phyloP scores from a whole-genome alignment of 345 rosid species.

The Linum trigynum region DNA sequence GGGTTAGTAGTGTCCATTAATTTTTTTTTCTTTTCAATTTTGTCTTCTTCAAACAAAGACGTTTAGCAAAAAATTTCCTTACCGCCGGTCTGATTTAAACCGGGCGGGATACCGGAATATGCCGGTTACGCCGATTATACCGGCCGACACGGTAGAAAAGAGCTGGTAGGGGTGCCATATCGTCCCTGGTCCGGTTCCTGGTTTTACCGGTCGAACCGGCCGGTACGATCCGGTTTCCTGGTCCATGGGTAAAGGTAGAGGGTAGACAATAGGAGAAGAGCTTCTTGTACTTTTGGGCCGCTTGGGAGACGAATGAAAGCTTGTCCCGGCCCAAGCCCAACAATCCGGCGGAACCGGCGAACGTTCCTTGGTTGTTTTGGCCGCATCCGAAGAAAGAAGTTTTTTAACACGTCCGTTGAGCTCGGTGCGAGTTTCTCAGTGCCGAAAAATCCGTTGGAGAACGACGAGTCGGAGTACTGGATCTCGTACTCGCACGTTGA shows the following conservation, averaged over 20 bases:
- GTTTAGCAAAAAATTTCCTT: no score
- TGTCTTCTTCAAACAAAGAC: no score
- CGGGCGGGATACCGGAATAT: no score
- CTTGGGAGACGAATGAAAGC: constrained; percentile 17
- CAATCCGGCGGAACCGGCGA: constrained; percentile 8
- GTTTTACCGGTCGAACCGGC: no score
- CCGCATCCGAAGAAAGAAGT: constrained; percentile 28
- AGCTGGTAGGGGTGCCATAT: no score
- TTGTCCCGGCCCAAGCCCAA: constrained; percentile 9
- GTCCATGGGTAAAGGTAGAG: constrained; percentile 14
- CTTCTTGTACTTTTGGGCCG: constrained; percentile 14
- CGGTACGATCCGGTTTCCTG: no score
- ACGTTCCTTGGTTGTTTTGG: constrained; percentile 13
- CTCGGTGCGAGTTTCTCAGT: constrained; percentile 15
- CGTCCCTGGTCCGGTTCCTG: no score
- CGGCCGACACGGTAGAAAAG: no score
- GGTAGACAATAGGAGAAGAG: constrained; percentile 30
- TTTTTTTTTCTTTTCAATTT: no score
- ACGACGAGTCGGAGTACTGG: constrained; percentile 14
- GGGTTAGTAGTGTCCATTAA: no score
- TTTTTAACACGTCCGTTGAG: constrained; percentile 3
- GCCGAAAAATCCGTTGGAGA: constrained; percentile 8
- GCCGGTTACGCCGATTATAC: no score
- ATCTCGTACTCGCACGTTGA: constrained; percentile 16
- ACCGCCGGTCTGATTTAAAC: no score